A percentile compares a stretch with the other conserved stretches of the same genome.
These are phyloP conservation scores for Gracilariopsis chorda DNA, from an alignment of 23 red algal species.

Conservation along the genomic window DNA sequence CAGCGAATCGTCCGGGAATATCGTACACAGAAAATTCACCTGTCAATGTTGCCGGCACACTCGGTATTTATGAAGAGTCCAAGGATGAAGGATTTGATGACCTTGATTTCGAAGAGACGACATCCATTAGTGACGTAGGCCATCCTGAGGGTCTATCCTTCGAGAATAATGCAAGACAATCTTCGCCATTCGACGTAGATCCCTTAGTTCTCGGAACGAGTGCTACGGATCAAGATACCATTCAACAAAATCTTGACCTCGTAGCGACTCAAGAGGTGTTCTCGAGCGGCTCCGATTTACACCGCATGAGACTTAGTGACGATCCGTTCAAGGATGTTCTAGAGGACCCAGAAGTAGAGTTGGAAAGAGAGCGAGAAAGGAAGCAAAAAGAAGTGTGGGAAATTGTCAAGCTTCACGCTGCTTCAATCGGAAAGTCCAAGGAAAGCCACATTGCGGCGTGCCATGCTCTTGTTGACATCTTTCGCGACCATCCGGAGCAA, in stretches of 20 bases:
- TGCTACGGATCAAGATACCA: not conserved
- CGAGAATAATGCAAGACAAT: not conserved
- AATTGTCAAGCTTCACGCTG: slow-evolving; percentile 38
- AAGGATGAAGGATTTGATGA: slow-evolving; percentile 61
- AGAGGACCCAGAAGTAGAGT: slow-evolving; percentile 65
- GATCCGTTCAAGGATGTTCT: slow-evolving; percentile 76
- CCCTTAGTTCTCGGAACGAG: not conserved
- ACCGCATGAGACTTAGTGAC: slow-evolving; percentile 28
- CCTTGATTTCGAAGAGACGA: slow-evolving; percentile 34
- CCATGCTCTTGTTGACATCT: slow-evolving; percentile 54
- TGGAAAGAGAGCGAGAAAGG: slow-evolving; percentile 59
- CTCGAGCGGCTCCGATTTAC: not conserved
- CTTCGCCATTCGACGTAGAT: not conserved
- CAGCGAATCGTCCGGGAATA: not conserved
- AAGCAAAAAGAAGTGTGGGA: slow-evolving; percentile 63
- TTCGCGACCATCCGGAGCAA: slow-evolving; percentile 66
- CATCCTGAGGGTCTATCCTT: not conserved
- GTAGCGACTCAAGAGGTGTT: not conserved
- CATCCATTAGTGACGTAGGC: not conserved
- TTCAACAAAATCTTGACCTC: slow-evolving; percentile 1
- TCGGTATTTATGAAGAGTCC: slow-evolving; percentile 57
- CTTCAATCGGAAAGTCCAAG: slow-evolving; percentile 19
- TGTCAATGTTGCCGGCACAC: slow-evolving; percentile 2
- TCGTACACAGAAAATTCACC: not conserved
- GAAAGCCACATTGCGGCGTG: slow-evolving; percentile 44